phyloP scores from a whole-genome alignment of 805 yeast genomes.

The Nakazawaea pomicola region DNA sequence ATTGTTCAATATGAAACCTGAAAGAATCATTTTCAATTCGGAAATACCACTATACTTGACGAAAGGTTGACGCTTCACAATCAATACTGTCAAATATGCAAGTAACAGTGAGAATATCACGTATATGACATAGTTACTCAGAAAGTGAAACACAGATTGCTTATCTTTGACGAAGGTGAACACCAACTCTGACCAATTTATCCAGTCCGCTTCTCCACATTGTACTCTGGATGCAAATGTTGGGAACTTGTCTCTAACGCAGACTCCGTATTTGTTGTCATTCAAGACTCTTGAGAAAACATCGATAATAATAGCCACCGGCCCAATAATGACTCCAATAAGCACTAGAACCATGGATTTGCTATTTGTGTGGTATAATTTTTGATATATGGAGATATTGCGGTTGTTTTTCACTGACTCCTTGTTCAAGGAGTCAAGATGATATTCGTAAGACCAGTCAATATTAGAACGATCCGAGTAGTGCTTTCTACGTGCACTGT shows the following conservation, averaged over 20 bases:
- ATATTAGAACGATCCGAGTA: constrained; percentile 19
- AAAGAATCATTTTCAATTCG: constrained; percentile 62
- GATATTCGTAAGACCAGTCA: constrained; percentile 31
- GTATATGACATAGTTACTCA: constrained; percentile 31
- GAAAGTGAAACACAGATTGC: constrained; percentile 14
- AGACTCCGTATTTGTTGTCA: constrained; percentile 49
- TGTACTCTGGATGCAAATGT: constrained; percentile 21
- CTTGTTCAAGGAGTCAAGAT: constrained; percentile 19
- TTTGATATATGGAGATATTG: constrained; percentile 13
- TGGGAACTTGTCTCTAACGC: constrained; percentile 25
- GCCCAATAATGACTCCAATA: constrained; percentile 43
- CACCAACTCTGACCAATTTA: constrained; percentile 27
- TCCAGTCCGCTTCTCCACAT: constrained; percentile 27
- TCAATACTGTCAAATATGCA: constrained; percentile 32
- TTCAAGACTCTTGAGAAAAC: constrained; percentile 44
- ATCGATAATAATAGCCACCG: constrained; percentile 44
- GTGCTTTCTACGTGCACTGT: constrained; percentile 7
- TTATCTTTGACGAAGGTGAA: constrained; percentile 22
- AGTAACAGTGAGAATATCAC: constrained; percentile 31
- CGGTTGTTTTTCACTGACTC: constrained; percentile 3
- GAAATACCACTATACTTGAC: constrained; percentile 63
- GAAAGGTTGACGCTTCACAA: constrained; percentile 28
- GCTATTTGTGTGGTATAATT: constrained; percentile 20
- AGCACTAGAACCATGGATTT: constrained; percentile 46
- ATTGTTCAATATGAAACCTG: constrained; percentile 53